Conservation (phyloP, 371 early-diverging fungal genomes). For the Mortierella polycephala region DNA sequence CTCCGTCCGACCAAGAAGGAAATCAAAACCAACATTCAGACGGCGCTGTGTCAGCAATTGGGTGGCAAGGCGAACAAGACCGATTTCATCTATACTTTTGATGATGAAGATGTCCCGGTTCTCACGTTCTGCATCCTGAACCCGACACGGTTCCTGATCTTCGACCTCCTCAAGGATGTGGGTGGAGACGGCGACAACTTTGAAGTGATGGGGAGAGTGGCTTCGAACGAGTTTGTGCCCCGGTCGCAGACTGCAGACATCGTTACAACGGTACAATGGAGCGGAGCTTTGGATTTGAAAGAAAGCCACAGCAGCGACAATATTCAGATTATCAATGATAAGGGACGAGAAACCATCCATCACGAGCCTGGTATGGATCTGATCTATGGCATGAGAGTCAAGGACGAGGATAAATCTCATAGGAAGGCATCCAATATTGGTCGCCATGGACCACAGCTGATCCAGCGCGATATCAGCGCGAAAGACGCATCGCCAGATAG, state of each 20-base stretch:
- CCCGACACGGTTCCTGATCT: slow-evolving; percentile 15
- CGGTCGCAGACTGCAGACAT: background rate
- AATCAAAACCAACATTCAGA: slow-evolving; percentile 1
- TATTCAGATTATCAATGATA: background rate
- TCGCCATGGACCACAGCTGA: background rate
- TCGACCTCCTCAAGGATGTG: slow-evolving; percentile 25
- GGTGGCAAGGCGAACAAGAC: slow-evolving; percentile 4
- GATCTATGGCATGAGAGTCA: slow-evolving; percentile 27
- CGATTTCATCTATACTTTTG: slow-evolving; percentile 14
- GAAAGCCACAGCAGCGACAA: background rate
- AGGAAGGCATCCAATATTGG: background rate
- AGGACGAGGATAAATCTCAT: background rate
- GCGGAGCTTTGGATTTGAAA: slow-evolving; percentile 17
- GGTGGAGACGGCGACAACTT: background rate
- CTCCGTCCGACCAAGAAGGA: slow-evolving; percentile 27
- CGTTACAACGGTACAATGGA: slow-evolving; percentile 24
- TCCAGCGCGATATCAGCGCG: slow-evolving; percentile 2
- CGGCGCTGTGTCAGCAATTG: slow-evolving; percentile 29
- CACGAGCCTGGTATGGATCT: slow-evolving; percentile 16
- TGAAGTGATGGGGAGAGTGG: slow-evolving; percentile 20
- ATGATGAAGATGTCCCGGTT: slow-evolving; percentile 6
- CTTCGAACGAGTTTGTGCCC: slow-evolving; percentile 16
- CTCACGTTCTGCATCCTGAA: slow-evolving; percentile 33
- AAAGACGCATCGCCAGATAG: background rate
- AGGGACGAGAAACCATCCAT: slow-evolving; percentile 5